Evolutionary conservation across 371 early-diverging fungal species (phyloP).

Genomic region (Zychaea mexicana): DNA sequence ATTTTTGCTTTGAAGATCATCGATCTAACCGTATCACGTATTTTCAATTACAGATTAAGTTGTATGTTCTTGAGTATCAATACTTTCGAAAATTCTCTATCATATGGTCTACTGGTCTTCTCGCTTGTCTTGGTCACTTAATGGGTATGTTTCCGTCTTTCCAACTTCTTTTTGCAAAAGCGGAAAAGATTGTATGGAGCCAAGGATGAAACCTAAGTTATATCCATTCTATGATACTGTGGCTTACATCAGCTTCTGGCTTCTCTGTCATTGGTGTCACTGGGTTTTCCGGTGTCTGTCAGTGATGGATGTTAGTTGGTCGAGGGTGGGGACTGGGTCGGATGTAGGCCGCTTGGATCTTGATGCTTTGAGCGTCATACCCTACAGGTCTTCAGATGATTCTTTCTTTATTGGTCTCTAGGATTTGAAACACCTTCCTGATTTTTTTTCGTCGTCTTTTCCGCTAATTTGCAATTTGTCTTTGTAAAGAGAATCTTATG

Average conservation of each 20-base stretch:
- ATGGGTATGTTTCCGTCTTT: slow-evolving; percentile 13
- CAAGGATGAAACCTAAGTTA: slow-evolving; percentile 41
- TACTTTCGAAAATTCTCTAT: no score
- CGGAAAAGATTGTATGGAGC: not conserved
- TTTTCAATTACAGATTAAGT: not conserved
- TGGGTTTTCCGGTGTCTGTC: slow-evolving; percentile 34
- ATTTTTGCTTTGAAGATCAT: not conserved
- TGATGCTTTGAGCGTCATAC: no score
- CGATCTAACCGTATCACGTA: not conserved
- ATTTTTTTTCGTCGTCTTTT: slow-evolving; percentile 11
- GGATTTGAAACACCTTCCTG: slow-evolving; percentile 47
- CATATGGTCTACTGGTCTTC: no score
- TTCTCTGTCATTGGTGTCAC: slow-evolving; percentile 13
- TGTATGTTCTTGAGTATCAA: no score
- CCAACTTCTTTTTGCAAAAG: not conserved
- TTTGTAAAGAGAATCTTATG: not conserved
- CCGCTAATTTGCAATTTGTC: not conserved
- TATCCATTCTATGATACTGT: slow-evolving; percentile 51
- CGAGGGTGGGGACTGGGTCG: slow-evolving; percentile 28
- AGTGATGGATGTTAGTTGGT: slow-evolving; percentile 19
- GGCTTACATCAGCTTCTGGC: slow-evolving; percentile 33
- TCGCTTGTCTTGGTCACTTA: not conserved
- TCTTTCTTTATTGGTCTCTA: slow-evolving; percentile 44
- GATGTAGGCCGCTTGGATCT: not conserved
- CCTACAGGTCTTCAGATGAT: not conserved